Evolutionary conservation across 768 basidiomycete genomes (phyloP).

Genomic region (Lanmaoa rubissima): DNA sequence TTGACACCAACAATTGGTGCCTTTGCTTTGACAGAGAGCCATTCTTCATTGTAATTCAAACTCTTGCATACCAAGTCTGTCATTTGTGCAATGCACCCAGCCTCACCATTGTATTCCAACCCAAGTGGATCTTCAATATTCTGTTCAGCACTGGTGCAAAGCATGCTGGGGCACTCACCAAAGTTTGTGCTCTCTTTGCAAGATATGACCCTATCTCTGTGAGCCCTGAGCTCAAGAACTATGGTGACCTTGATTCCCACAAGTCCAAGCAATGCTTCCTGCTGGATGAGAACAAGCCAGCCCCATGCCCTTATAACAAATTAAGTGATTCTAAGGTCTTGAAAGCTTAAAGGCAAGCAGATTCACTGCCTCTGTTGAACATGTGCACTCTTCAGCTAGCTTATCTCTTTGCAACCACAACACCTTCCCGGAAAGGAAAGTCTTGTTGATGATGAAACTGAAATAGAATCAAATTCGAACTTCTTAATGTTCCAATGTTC

Average conservation of each 20-base stretch:
- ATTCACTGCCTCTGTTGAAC: background rate
- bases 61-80: conserved; percentile 22
- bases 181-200: conserved; percentile 16
- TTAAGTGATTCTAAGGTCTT: conserved; percentile 1
- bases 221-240: conserved; percentile 25
- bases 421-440: conserved; percentile 3
- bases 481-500: background rate
- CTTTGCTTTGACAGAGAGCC: conserved; percentile 22
- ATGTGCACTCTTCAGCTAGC: background rate
- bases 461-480: background rate
- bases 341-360: conserved; percentile 1
- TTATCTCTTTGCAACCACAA: background rate
- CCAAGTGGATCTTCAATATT: conserved; percentile 25
- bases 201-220: conserved; percentile 22
- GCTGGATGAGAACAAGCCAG: conserved; percentile 21
- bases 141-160: conserved; percentile 21
- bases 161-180: conserved; percentile 16
- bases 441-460: background rate
- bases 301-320: conserved; percentile 16
- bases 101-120: conserved; percentile 24
- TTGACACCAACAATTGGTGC: conserved; percentile 22
- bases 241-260: conserved; percentile 20
- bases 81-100: conserved; percentile 19
- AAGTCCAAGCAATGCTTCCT: conserved; percentile 24
- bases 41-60: conserved; percentile 23